A percentile compares a stretch with the other conserved stretches of the same genome.
phyloP scores from a whole-genome alignment of 2,329 filamentous ascomycete species.

The Aspergillus jensenii region DNA sequence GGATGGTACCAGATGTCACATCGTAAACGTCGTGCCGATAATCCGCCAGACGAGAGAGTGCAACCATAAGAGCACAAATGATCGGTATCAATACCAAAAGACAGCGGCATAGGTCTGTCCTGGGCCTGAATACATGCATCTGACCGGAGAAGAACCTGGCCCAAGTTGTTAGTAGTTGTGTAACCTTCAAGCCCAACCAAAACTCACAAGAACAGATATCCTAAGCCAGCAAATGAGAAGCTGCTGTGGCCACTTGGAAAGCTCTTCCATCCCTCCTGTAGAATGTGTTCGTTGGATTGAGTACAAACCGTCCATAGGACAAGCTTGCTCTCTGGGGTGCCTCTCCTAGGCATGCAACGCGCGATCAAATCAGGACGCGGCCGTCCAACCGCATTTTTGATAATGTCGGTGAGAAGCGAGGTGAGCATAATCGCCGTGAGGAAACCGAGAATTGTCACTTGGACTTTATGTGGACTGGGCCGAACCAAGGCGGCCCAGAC shows the following conservation, averaged over 20 bases:
- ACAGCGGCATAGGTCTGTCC: constrained; percentile 56
- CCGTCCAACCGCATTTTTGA: constrained; percentile 85
- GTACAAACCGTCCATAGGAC: constrained; percentile 50
- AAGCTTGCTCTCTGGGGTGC: constrained; percentile 55
- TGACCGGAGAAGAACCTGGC: constrained; percentile 52
- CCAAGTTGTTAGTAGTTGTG: not conserved
- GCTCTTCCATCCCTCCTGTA: constrained; percentile 66
- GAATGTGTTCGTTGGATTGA: constrained; percentile 53
- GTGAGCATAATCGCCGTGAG: constrained; percentile 74
- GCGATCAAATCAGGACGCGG: constrained; percentile 84
- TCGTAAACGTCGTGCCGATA: constrained; percentile 66
- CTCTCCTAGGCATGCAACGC: constrained; percentile 72
- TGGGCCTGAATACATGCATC: constrained; percentile 58
- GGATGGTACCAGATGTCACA: constrained; percentile 55
- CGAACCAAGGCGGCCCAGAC: constrained; percentile 63
- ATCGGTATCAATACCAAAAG: constrained; percentile 57
- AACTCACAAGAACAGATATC: constrained; percentile 54
- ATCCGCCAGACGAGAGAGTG: constrained; percentile 62
- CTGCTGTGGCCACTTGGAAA: constrained; percentile 65
- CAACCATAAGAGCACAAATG: constrained; percentile 59
- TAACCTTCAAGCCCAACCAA: not conserved
- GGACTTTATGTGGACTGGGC: constrained; percentile 72
- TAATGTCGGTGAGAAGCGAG: constrained; percentile 79
- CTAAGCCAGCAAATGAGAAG: constrained; percentile 61
- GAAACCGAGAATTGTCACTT: constrained; percentile 81